Evolutionary conservation across 257 asterid species (phyloP).

Genomic region (Nicotiana tabacum): DNA sequence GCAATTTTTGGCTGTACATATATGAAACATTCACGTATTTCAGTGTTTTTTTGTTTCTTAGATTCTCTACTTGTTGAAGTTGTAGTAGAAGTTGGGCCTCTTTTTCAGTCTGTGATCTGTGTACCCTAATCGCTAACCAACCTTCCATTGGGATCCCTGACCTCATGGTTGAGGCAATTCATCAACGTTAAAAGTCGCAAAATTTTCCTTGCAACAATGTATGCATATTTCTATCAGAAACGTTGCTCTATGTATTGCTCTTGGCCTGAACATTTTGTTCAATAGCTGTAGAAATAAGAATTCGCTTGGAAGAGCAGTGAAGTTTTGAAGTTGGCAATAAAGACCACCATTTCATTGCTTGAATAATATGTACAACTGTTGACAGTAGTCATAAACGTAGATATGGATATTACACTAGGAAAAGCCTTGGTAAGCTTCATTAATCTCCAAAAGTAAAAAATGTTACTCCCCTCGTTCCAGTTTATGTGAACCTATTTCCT

Average conservation of each 20-base stretch:
- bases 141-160: background rate
- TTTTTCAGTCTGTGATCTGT: background rate
- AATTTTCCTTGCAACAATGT: background rate
- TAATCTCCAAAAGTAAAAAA: too few species aligned
- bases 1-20: conserved; percentile 2
- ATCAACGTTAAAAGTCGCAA: background rate
- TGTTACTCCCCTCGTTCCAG: too few species aligned
- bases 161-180: background rate
- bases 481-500: too few species aligned
- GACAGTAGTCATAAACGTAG: too few species aligned
- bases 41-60: background rate
- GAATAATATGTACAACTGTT: too few species aligned
- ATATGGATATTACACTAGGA: too few species aligned
- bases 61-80: background rate
- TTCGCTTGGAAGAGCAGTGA: too few species aligned
- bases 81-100: background rate
- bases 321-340: too few species aligned
- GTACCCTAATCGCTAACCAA: background rate
- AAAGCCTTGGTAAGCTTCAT: too few species aligned
- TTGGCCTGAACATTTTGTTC: background rate
- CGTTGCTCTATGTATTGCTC: background rate
- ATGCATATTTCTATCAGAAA: background rate
- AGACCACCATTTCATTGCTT: too few species aligned
- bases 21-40: background rate
- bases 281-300: background rate